These are phyloP conservation scores for Solanum infundibuliforme DNA, from an alignment of 257 asterid genomes.

Conservation along the genomic window DNA sequence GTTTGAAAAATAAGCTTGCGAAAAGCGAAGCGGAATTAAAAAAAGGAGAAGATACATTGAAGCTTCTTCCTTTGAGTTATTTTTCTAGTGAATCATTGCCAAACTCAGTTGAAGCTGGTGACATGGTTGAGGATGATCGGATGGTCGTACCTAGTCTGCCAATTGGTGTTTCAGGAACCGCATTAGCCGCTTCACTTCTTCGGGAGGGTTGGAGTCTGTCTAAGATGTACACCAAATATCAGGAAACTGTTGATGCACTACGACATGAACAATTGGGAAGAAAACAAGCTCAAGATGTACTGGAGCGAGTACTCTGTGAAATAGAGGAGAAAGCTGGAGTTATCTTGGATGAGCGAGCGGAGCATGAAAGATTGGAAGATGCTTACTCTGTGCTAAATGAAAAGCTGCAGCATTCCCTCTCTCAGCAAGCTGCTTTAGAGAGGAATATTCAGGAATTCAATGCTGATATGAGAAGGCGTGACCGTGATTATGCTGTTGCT, in stretches of 20 bases:
- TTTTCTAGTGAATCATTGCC: conserved; percentile 8
- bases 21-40: conserved; percentile 43
- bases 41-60: conserved; percentile 40
- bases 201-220: conserved; percentile 97
- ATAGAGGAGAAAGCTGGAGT: conserved; percentile 74
- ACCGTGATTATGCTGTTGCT: conserved; percentile 61
- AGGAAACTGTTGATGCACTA: conserved; percentile 90
- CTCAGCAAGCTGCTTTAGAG: conserved; percentile 51
- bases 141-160: conserved; percentile 70
- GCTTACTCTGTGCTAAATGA: conserved; percentile 53
- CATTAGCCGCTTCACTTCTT: conserved; percentile 92
- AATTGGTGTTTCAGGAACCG: conserved; percentile 84
- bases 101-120: conserved; percentile 21
- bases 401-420: conserved; percentile 58
- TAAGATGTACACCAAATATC: conserved; percentile 71
- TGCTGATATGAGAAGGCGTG: conserved; percentile 70
- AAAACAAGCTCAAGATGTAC: conserved; percentile 73
- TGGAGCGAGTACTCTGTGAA: conserved; percentile 86
- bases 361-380: conserved; percentile 69
- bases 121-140: conserved; percentile 41
- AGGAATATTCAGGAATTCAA: conserved; percentile 57
- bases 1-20: conserved; percentile 50
- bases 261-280: conserved; percentile 89
- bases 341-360: conserved; percentile 91
- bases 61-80: conserved; percentile 44